Evolutionary conservation across 2,329 filamentous ascomycete genomes (phyloP), one percentile per base, ranked within the genome.

Genomic region (Tolypocladium amazonense): DNA sequence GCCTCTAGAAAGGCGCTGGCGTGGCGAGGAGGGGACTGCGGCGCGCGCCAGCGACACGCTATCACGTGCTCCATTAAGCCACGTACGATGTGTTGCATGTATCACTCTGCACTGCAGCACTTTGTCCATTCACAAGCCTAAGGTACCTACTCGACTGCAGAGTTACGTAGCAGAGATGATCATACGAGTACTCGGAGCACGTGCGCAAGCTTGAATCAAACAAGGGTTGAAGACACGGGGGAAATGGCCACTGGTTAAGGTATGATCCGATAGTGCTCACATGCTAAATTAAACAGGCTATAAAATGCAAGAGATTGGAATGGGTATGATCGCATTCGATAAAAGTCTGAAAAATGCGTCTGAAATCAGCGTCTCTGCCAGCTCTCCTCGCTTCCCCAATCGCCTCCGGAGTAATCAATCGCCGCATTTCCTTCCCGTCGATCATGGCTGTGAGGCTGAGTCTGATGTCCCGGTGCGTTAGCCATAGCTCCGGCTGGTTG

Each of bases 381-480:
- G 45, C 39, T 20, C 18, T 61, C 62, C 7, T 65, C 63, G 56
- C 64, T 62, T 1, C 67, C 68, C 69, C 68, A 71, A 23, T 64
- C 68, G 2, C 64, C 66, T 3, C 69, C 69, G 0, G 69, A 71
- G 38, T 70, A 70, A 58, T 71, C 68, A 12, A 59, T 64, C 0
- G 65, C 63, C 9, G 67, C 61, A 15, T 61, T 65, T 53, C 63
- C 64, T 9, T 63, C 60, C 69, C 67, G 69, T 47, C 65, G 66
- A 45, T 64, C 59, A 38, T 60, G 50, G 18, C 30, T 9, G 11
- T 39, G 43, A 27, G 27, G 4, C 15, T 35, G 25, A 8, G 11
- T n/a, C 9, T 57, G 56, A 5, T 41, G 39, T 25, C 12, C 52
- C 39, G 23, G 43, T 11, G 27, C 30, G 9, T n/a, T 53, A 18